Base-by-base conservation (phyloP, 2,329 filamentous ascomycete genomes). In the Penicillium sp. region DNA sequence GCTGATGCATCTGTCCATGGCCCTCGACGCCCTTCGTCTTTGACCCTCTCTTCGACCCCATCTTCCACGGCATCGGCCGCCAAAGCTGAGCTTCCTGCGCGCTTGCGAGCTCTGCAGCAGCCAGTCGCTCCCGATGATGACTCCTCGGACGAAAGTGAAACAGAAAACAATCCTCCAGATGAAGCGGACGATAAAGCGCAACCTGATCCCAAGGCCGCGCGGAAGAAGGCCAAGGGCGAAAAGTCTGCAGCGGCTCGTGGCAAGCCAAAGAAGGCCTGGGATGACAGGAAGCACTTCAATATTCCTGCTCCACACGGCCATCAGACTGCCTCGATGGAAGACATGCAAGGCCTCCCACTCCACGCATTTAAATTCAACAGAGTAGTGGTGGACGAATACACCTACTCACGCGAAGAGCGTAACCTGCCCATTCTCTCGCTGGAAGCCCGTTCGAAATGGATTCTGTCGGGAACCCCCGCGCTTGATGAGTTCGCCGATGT, bases 361-460 rank as follows among this genome's bases (percentile, higher is more conserved):
- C 81, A 85, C 50, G 73, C 81, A 56, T 85, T 85, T 58, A 63
- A 68, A 2, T 86, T 80, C 60, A 77, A 78, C 46, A 73, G 83
- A 5, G 49, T 86, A 0, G 74, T 86, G 2, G 69, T 85, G 1
- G 83, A 86, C 51, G 83, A 86, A 54, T 85, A 80, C 54, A 79
- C 82, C 1, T 82, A 84, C 52, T 66, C 78, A 4, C 69, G 71
- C 39, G 59, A 67, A 12, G 62, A 73, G 43, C 66, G 70, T 43
- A 65, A 71, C 50, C 61, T 70, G 0, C 67, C 71, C 0, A 64
- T 81, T 4, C 66, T 73, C 5, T 67, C 66, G 0, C 57, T 84
- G 1, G 59, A 72, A 26, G 74, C 78, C 9, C 67, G 73, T 37
- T 79, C 76, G 36, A 75, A 74, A 46, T 85, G 82, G 82, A 70